These are phyloP conservation scores for Amanita muscaria DNA, from an alignment of 768 basidiomycete genomes.

Conservation along the genomic window DNA sequence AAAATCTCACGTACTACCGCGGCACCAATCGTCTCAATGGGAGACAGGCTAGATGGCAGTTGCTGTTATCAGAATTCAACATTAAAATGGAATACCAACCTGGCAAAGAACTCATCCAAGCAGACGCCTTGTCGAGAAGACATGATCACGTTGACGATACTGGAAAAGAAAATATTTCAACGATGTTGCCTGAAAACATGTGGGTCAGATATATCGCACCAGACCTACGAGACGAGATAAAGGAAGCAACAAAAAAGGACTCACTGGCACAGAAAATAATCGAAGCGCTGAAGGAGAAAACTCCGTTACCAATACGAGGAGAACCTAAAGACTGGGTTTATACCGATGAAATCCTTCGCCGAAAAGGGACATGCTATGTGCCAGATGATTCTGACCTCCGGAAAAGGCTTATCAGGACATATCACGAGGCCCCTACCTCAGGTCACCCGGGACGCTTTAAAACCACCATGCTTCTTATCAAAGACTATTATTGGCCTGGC, in stretches of 20 bases:
- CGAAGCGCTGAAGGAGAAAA: neutral
- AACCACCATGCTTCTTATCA: neutral
- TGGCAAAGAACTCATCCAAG: neutral
- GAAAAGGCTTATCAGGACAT: neutral
- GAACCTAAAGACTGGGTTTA: neutral
- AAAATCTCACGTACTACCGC: neutral
- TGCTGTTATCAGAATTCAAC: neutral
- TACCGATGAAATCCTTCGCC: neutral
- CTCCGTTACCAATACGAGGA: neutral
- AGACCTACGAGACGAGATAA: neutral
- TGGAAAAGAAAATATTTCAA: neutral
- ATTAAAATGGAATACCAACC: constrained; percentile 1
- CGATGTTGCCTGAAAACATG: neutral
- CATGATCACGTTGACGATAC: neutral
- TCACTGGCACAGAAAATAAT: neutral
- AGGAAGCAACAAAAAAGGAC: neutral
- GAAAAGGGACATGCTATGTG: neutral
- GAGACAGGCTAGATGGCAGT: neutral
- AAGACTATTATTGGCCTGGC: neutral
- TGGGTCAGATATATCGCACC: neutral
- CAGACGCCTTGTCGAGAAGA: neutral
- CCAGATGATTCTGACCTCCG: constrained; percentile 1
- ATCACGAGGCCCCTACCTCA: constrained; percentile 1
- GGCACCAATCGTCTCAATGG: constrained; percentile 1
- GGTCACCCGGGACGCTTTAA: neutral